phyloP scores from a whole-genome alignment of 2,329 filamentous ascomycete genomes.

The Tolypocladium album region DNA sequence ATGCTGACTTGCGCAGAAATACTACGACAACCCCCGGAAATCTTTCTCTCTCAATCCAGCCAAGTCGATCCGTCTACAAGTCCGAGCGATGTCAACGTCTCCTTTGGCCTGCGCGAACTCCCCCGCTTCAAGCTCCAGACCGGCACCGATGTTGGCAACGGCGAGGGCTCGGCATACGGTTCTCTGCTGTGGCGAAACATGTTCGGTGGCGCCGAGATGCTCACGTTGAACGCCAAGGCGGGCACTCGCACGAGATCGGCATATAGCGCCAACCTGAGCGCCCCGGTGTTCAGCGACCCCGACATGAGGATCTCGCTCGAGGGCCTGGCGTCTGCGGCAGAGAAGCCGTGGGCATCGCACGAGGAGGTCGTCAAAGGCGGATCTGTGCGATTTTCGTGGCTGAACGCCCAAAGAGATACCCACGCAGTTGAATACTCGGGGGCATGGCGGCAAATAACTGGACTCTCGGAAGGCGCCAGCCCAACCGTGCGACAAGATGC shows the following conservation, averaged over 20 bases:
- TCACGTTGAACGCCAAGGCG: slow-evolving; percentile 77
- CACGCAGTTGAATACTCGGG: slow-evolving; percentile 75
- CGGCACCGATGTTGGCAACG: slow-evolving; percentile 86
- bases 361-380: slow-evolving; percentile 80
- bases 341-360: slow-evolving; percentile 89
- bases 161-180: slow-evolving; percentile 87
- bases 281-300: slow-evolving; percentile 75
- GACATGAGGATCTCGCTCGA: slow-evolving; percentile 71
- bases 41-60: slow-evolving; percentile 71
- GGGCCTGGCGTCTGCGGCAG: slow-evolving; percentile 69
- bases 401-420: slow-evolving; percentile 49
- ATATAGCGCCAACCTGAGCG: slow-evolving; percentile 77
- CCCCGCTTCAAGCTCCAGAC: slow-evolving; percentile 82
- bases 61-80: slow-evolving; percentile 57
- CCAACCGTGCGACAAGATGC: slow-evolving; percentile 75
- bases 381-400: slow-evolving; percentile 66
- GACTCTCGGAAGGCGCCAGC: slow-evolving; percentile 63
- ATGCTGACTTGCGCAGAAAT: slow-evolving; percentile 49
- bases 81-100: slow-evolving; percentile 71
- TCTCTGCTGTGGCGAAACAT: slow-evolving; percentile 84
- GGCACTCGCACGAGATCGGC: slow-evolving; percentile 87
- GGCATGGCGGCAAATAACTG: slow-evolving; percentile 82
- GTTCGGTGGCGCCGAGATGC: slow-evolving; percentile 83
- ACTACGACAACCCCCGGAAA: slow-evolving; percentile 71
- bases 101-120: slow-evolving; percentile 73